Base-by-base conservation (phyloP, 2,329 filamentous ascomycete genomes). In the Geosmithia morbida region DNA sequence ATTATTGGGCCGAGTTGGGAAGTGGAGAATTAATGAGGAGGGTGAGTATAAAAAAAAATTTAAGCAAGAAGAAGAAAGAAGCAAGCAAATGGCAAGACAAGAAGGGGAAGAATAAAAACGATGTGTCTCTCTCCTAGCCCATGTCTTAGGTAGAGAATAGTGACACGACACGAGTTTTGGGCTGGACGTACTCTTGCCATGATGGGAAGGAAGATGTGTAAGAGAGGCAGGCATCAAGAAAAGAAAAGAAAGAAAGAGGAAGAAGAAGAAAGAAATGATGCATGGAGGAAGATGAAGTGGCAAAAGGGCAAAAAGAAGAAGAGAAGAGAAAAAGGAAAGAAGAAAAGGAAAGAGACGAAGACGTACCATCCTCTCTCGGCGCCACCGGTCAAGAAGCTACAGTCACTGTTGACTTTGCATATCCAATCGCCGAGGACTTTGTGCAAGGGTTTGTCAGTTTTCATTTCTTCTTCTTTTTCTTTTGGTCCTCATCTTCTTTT, bases 301-400 rank as follows among this genome's bases (percentile, higher is more conserved):
- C n/a, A n/a, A 26, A 26, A 26, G 4, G 22, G n/a, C n/a, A n/a
- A n/a, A 26, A 4, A 26, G 33, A 41, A 51, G 48, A 47, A 45
- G 51, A 49, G 51, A 55, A 46, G 45, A 18, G 40, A 43, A n/a
- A 26, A 26, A 26, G 4, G 22, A 26, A 4, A 26, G 33, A 41
- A 51, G 48, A 47, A 45, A 52, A 49, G 51, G 55, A 46, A 46
- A 18, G 40, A 43, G 33, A 70, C 75, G 61, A 41, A 43, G 33
- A 70, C 75, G 61, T 57, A 92, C 88, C 90, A 97, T 59, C 88
- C 88, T 67, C 89, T 74, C 65, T 97, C 90, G 56, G 85, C 83
- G 7, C 90, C 90, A 48, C 75, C 74, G 47, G 72, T 78, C 54
- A 97, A 68, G 64, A 90, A 94, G 50, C 76, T 81, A 58, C 88